Evolutionary conservation across 176 grass and related monocot species (phyloP).

Genomic region (Phoenix dactylifera): DNA sequence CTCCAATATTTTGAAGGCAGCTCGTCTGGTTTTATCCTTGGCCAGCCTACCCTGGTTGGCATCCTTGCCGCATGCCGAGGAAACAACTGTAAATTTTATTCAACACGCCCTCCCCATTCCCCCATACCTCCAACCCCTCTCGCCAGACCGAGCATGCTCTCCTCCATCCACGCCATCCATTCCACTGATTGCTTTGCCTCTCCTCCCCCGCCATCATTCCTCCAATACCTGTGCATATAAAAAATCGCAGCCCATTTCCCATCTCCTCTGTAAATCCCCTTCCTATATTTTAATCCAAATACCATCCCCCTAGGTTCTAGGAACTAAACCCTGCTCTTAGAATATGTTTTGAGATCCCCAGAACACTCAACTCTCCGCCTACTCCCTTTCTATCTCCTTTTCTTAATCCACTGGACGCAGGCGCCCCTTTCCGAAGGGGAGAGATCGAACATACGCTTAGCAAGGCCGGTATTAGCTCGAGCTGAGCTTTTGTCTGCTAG

Average conservation of each 20-base stretch:
- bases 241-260: not conserved
- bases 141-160: conserved; percentile 29
- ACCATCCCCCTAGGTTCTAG: not conserved
- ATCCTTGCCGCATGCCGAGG: conserved; percentile 19
- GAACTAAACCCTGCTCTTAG: not conserved
- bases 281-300: too few species aligned
- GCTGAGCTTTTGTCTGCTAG: too few species aligned
- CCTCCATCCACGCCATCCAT: conserved; percentile 21
- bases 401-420: not conserved
- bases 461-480: not conserved
- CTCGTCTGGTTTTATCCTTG: not conserved
- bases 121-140: conserved; percentile 16
- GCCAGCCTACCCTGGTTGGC: not conserved
- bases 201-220: not conserved
- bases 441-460: not conserved
- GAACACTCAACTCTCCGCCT: not conserved
- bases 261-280: not conserved
- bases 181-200: not conserved
- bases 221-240: not conserved
- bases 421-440: not conserved
- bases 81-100: conserved; percentile 15
- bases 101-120: conserved; percentile 19
- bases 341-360: conserved; percentile 4
- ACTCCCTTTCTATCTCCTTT: conserved; percentile 1
- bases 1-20: too few species aligned